Evolutionary conservation across 2,329 filamentous ascomycete genomes (phyloP).

Genomic region (Thermothelomyces thermophilus): DNA sequence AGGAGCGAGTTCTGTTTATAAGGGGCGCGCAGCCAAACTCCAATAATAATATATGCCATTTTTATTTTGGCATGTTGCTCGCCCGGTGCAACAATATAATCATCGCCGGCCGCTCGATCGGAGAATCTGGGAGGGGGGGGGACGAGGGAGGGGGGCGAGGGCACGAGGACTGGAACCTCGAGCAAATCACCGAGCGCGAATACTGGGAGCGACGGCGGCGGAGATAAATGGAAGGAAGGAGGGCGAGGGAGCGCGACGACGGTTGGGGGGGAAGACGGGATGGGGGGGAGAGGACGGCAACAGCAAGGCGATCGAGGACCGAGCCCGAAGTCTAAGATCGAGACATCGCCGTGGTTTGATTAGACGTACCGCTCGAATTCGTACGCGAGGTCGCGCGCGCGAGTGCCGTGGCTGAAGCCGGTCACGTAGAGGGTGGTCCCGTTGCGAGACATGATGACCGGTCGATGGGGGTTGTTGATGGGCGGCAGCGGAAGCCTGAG

Average conservation of each 20-base stretch:
- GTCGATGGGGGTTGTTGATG: neutral
- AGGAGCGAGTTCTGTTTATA: slow-evolving; percentile 26
- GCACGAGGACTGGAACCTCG: slow-evolving; percentile 19
- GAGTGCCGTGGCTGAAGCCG: slow-evolving; percentile 97
- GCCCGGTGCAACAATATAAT: slow-evolving; percentile 31
- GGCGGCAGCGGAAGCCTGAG: slow-evolving; percentile 4
- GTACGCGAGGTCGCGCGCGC: slow-evolving; percentile 98
- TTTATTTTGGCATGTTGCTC: slow-evolving; percentile 32
- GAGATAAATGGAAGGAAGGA: slow-evolving; percentile 15
- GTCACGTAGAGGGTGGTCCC: slow-evolving; percentile 96
- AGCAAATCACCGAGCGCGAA: slow-evolving; percentile 21
- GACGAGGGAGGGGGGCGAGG: slow-evolving; percentile 17
- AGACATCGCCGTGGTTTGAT: slow-evolving; percentile 42
- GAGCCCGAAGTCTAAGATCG: slow-evolving; percentile 40
- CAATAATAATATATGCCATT: slow-evolving; percentile 24
- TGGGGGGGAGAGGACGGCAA: slow-evolving; percentile 29
- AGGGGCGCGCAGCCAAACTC: slow-evolving; percentile 23
- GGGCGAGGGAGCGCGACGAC: slow-evolving; percentile 18
- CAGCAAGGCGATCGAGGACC: slow-evolving; percentile 35
- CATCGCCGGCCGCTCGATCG: slow-evolving; percentile 42
- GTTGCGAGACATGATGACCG: slow-evolving; percentile 72
- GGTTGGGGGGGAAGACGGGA: slow-evolving; percentile 24
- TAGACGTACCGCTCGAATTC: slow-evolving; percentile 99
- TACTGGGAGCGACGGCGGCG: slow-evolving; percentile 20
- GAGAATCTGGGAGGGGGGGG: slow-evolving; percentile 22